These are phyloP conservation scores for Bipolaris oryzae DNA, from an alignment of 2,329 filamentous ascomycete species.

Conservation along the genomic window DNA sequence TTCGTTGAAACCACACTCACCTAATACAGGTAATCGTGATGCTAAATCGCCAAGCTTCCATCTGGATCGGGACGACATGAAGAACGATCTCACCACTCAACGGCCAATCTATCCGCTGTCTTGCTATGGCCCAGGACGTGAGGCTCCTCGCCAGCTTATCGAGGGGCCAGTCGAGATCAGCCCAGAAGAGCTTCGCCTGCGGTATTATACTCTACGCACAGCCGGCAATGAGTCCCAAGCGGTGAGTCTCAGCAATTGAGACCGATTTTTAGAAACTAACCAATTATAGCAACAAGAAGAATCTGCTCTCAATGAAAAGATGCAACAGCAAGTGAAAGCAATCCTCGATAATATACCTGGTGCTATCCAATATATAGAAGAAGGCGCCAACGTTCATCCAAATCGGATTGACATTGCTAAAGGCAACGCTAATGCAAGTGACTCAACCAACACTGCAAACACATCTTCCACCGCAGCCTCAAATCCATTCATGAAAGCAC, in stretches of 20 bases:
- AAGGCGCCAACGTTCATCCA: slow-evolving; percentile 43
- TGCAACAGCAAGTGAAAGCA: slow-evolving; percentile 73
- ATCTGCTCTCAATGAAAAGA: slow-evolving; percentile 64
- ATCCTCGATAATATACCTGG: slow-evolving; percentile 72
- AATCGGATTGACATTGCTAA: slow-evolving; percentile 43
- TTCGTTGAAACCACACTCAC: background rate
- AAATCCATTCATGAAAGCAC: slow-evolving; percentile 36
- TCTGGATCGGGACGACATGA: slow-evolving; percentile 41
- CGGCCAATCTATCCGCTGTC: slow-evolving; percentile 86
- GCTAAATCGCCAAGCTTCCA: slow-evolving; percentile 30
- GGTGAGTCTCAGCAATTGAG: slow-evolving; percentile 45
- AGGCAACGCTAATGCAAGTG: slow-evolving; percentile 24
- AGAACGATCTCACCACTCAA: slow-evolving; percentile 69
- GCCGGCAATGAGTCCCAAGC: slow-evolving; percentile 64
- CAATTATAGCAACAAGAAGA: slow-evolving; percentile 64
- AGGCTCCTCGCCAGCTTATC: slow-evolving; percentile 82
- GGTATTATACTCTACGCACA: slow-evolving; percentile 69
- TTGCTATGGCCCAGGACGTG: slow-evolving; percentile 77
- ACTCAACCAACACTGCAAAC: slow-evolving; percentile 9
- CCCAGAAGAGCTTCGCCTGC: slow-evolving; percentile 80
- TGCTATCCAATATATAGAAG: slow-evolving; percentile 57
- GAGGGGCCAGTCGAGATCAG: slow-evolving; percentile 84
- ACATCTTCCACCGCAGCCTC: slow-evolving; percentile 16
- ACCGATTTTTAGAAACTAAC: slow-evolving; percentile 13
- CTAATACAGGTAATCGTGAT: slow-evolving; percentile 24